Percentiles rank a stretch among this genome's conserved stretches.
Evolutionary conservation across 345 rosid genomes (phyloP).

Genomic region (Cardamine resedifolia): DNA sequence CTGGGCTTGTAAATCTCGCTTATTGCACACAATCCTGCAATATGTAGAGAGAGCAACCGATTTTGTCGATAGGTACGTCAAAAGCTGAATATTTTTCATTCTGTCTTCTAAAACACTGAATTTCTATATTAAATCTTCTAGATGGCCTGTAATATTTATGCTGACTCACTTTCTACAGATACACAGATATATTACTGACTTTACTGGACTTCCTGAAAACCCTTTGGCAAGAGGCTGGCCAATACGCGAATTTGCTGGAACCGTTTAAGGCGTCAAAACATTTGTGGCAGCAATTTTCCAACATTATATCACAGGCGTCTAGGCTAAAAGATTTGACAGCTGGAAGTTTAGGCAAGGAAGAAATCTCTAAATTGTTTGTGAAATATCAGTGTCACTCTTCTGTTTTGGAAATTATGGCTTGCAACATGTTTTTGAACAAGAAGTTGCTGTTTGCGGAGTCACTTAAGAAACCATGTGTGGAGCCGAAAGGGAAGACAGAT

Average conservation of each 20-base stretch:
- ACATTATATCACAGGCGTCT: conserved; percentile 43
- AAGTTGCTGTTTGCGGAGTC: conserved; percentile 65
- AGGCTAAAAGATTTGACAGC: conserved; percentile 39
- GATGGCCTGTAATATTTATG: conserved; percentile 23
- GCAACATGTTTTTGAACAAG: conserved; percentile 72
- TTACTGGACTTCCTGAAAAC: conserved; percentile 73
- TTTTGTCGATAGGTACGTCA: conserved; percentile 61
- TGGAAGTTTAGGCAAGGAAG: conserved; percentile 45
- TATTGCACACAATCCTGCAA: conserved; percentile 50
- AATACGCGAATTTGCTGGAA: conserved; percentile 54
- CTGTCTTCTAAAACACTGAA: background rate
- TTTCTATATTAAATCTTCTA: background rate
- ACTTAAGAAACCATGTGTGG: conserved; percentile 40
- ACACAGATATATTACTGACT: conserved; percentile 53
- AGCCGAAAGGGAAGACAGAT: conserved; percentile 37
- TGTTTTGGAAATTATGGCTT: conserved; percentile 77
- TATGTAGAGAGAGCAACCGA: conserved; percentile 58
- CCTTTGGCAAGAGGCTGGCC: conserved; percentile 91
- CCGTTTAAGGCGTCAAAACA: conserved; percentile 49
- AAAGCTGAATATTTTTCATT: conserved; percentile 18
- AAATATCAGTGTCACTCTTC: conserved; percentile 67
- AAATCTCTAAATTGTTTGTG: conserved; percentile 48
- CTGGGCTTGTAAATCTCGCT: conserved; percentile 45
- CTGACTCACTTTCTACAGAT: conserved; percentile 50
- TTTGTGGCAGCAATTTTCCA: conserved; percentile 70